phyloP scores from a whole-genome alignment of 805 yeast genomes.

The Saccharomycodes ludwigii region DNA sequence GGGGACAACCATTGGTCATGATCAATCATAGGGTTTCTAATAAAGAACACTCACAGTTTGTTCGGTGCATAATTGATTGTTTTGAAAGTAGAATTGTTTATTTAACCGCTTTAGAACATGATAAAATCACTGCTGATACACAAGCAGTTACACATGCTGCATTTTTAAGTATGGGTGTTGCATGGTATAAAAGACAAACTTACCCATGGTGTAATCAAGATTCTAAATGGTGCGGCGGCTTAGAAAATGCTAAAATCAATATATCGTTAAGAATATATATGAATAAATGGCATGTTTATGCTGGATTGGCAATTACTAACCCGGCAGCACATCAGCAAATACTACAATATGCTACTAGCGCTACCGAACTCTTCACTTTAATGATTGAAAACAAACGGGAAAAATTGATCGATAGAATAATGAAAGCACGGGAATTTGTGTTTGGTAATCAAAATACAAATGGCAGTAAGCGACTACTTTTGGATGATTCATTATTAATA shows the following conservation, averaged over 20 bases:
- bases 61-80: constrained; percentile 54
- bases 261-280: constrained; percentile 83
- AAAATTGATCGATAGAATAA: constrained; percentile 45
- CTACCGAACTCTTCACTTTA: constrained; percentile 69
- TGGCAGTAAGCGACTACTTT: constrained; percentile 45
- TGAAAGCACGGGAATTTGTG: constrained; percentile 59
- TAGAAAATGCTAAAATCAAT: constrained; percentile 92
- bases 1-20: constrained; percentile 86
- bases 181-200: constrained; percentile 74
- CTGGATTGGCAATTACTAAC: constrained; percentile 91
- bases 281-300: constrained; percentile 97
- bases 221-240: constrained; percentile 80
- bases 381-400: constrained; percentile 60
- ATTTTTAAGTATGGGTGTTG: constrained; percentile 90
- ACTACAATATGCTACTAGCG: constrained; percentile 75
- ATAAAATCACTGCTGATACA: constrained; percentile 91
- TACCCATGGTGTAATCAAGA: constrained; percentile 75
- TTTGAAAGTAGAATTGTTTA: constrained; percentile 67
- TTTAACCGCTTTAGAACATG: constrained; percentile 80
- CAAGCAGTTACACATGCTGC: constrained; percentile 99
- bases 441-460: constrained; percentile 48
- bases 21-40: constrained; percentile 57
- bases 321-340: constrained; percentile 91
- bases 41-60: constrained; percentile 43
- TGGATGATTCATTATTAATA: constrained; percentile 71